Conservation (phyloP, 129 eudicot genomes). For the Gnaphalium uliginosum region DNA sequence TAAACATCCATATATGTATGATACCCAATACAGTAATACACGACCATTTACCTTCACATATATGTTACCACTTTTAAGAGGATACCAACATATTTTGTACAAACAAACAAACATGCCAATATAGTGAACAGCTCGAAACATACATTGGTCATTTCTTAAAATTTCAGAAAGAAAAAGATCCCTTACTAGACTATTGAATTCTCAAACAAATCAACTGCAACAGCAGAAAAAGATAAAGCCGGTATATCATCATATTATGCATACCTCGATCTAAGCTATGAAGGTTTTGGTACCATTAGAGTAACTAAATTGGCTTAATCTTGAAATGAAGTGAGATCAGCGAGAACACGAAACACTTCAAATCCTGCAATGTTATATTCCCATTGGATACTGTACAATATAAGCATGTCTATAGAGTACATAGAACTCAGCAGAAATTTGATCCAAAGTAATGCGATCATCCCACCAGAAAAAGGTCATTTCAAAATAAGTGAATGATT, state of each 20-base stretch:
- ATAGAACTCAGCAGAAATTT: not conserved
- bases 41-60: too few relatives aligned
- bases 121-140: too few relatives aligned
- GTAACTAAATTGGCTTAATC: slow-evolving; percentile 79
- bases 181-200: not conserved
- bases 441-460: not conserved
- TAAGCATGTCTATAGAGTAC: not conserved
- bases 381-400: not conserved
- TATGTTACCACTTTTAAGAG: too few relatives aligned
- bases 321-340: slow-evolving; percentile 90
- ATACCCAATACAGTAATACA: too few relatives aligned
- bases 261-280: not conserved
- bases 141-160: too few relatives aligned
- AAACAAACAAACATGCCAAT: too few relatives aligned
- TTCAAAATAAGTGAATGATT: too few relatives aligned
- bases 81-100: too few relatives aligned
- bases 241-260: not conserved
- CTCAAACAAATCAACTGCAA: not conserved
- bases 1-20: too few relatives aligned
- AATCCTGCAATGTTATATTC: slow-evolving; percentile 57
- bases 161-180: not conserved
- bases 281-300: not conserved
- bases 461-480: not conserved
- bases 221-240: not conserved
- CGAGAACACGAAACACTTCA: slow-evolving; percentile 91